phyloP scores from a whole-genome alignment of 1,284 basidiomycete genomes.

The Pseudomicrostroma phylloplanum region DNA sequence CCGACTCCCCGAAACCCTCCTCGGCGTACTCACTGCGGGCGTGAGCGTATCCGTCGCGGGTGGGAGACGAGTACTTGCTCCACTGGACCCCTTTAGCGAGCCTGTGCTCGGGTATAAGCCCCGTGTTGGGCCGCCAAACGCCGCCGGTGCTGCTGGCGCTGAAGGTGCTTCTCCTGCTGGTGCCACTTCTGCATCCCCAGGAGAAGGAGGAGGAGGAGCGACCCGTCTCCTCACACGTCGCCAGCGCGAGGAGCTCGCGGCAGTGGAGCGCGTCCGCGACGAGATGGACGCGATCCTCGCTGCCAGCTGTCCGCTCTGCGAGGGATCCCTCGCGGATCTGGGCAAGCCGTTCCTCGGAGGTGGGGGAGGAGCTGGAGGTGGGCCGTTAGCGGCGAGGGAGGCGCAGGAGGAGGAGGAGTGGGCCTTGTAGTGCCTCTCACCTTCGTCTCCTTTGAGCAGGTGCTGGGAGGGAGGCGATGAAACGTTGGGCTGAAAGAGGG shows the following conservation, averaged over 20 bases:
- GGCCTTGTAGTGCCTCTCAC: background rate
- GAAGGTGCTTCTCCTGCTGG: background rate
- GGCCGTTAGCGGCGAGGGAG: slow-evolving; percentile 23
- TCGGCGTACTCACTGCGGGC: slow-evolving; percentile 42
- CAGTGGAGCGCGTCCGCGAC: slow-evolving; percentile 27
- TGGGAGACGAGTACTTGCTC: slow-evolving; percentile 32
- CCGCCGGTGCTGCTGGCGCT: background rate
- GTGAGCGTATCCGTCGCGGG: slow-evolving; percentile 39
- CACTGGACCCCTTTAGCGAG: slow-evolving; percentile 39
- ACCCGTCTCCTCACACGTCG: background rate
- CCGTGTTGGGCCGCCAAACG: background rate
- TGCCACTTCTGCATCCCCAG: background rate
- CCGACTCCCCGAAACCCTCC: slow-evolving; percentile 43
- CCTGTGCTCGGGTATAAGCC: background rate
- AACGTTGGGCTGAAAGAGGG: no score
- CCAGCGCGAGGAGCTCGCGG: slow-evolving; percentile 23
- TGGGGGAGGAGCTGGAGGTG: background rate
- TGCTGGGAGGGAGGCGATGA: no score
- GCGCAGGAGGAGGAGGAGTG: slow-evolving; percentile 2
- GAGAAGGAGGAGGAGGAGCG: background rate
- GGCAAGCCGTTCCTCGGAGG: slow-evolving; percentile 3
- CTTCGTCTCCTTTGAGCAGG: no score
- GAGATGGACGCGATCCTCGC: slow-evolving; percentile 48
- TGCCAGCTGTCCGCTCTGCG: slow-evolving; percentile 41
- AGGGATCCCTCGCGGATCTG: slow-evolving; percentile 35